Base-by-base conservation (phyloP, 2,329 filamentous ascomycete genomes). In the Tolypocladium pustulatum region DNA sequence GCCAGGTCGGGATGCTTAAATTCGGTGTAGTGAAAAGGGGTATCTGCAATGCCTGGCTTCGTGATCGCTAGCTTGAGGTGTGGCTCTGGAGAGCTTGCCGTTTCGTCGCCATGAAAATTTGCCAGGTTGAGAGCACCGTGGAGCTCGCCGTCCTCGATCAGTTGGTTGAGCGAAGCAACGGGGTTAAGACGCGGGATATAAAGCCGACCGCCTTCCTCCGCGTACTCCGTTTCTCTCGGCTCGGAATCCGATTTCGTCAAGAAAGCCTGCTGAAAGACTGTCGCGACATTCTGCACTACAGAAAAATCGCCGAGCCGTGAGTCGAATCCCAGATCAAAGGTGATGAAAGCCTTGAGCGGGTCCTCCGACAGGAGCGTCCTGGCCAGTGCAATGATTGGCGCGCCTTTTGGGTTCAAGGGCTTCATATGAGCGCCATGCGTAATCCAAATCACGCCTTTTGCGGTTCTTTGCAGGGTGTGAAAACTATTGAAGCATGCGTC, bases 331-430 rank as follows among this genome's bases (percentile, higher is more conserved):
- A 80, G 41, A 56, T 81, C 78, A n/a, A 81, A 66, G 0, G 74
- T 76, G 13, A 75, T 67, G 20, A 81, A 69, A 0, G 61, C 66
- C 62, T 73, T 79, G 22, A 73, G 69, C 0, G 73, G 68, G 60
- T 80, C 75, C 54, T 82, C 80, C 0, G 80, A 82, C 54, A 76
- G 73, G 10, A 82, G 67, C 0, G 78, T 77, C 25, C 80, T 72
- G 1, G 76, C 72, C 20, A 82, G 65, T 1, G 75, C 78, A n/a
- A 77, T 65, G 25, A 80, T 71, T 0, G 75, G 70, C 2, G 78
- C 69, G 15, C 70, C 67, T 30, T 65, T 64, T 0, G 78, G 77
- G 20, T 69, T 70, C 43, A 37, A 55, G 17, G 65, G 67, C 51
- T 61, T 69, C 68, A 65, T 72, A 36, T 77, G 73, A 1, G 75